These are phyloP conservation scores for Cladosporium sp. DNA, from an alignment of 2,329 filamentous ascomycete species.

Conservation along the genomic window DNA sequence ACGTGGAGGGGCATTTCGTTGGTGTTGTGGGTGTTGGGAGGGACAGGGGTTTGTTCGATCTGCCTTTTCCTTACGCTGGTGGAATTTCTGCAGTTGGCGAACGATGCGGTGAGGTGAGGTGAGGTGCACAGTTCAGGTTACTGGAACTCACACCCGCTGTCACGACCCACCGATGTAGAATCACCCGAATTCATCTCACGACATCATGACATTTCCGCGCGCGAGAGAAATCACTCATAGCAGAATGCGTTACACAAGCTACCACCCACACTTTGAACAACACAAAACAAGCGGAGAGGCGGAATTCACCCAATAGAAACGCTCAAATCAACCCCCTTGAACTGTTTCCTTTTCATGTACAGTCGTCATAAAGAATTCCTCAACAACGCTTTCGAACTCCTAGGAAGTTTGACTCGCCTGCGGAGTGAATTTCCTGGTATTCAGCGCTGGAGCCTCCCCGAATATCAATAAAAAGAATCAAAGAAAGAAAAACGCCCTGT, in stretches of 20 bases:
- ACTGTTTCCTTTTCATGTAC: conserved; percentile 6
- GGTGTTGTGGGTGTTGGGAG: not conserved
- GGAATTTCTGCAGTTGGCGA: not conserved
- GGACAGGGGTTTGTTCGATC: not conserved
- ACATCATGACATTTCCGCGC: not conserved
- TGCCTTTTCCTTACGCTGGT: no score
- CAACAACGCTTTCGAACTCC: not conserved
- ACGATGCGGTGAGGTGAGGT: not conserved
- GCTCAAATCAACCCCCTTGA: not conserved
- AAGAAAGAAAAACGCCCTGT: not conserved
- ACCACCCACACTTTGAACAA: not conserved
- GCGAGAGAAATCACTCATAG: not conserved
- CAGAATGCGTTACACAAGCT: conserved; percentile 1
- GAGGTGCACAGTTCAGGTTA: not conserved
- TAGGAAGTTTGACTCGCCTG: not conserved
- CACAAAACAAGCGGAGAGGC: not conserved
- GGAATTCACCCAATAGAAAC: not conserved
- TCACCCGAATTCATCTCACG: not conserved
- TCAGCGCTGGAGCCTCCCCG: not conserved
- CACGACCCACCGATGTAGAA: not conserved
- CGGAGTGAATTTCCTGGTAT: not conserved
- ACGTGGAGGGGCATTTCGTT: not conserved
- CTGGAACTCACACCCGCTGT: not conserved
- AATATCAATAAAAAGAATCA: not conserved
- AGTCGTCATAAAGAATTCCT: not conserved